These are phyloP conservation scores for Solanum chmielewskii DNA, from an alignment of 257 asterid genomes.

Conservation along the genomic window DNA sequence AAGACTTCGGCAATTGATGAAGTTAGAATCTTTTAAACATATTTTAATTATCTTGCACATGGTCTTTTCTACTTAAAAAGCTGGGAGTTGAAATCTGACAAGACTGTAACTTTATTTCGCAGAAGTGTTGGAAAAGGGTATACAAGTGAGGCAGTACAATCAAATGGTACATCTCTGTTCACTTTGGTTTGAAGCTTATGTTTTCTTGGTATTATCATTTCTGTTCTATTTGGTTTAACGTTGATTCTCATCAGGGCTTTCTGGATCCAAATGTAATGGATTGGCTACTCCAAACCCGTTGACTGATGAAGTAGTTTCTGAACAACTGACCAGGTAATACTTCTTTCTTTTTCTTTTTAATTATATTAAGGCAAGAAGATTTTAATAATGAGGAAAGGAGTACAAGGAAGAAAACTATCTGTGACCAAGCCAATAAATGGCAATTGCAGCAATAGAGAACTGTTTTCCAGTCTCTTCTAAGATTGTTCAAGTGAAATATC, in stretches of 20 bases:
- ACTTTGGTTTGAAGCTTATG: not conserved
- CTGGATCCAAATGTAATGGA: conserved; percentile 13
- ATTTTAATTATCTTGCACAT: not conserved
- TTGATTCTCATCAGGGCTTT: not conserved
- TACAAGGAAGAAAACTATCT: not conserved
- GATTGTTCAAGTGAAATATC: not conserved
- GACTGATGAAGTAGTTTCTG: conserved; percentile 84
- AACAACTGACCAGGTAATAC: conserved; percentile 84
- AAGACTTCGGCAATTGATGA: not conserved
- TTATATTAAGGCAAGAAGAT: not conserved
- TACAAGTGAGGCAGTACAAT: not conserved
- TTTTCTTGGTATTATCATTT: not conserved
- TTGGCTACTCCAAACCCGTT: conserved; percentile 34
- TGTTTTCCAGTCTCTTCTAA: not conserved
- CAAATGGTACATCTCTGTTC: conserved; percentile 9
- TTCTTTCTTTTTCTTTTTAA: not conserved
- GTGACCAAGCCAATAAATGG: not conserved
- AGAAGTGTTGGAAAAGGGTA: conserved; percentile 5
- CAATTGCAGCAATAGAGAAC: not conserved
- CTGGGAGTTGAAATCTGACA: not conserved
- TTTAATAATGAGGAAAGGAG: not conserved
- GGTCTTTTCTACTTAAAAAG: not conserved
- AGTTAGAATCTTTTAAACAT: not conserved
- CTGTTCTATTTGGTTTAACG: not conserved
- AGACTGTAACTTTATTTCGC: not conserved